Evolutionary conservation across 2,329 filamentous ascomycete species (phyloP).

Genomic region (Trichoderma arundinaceum): DNA sequence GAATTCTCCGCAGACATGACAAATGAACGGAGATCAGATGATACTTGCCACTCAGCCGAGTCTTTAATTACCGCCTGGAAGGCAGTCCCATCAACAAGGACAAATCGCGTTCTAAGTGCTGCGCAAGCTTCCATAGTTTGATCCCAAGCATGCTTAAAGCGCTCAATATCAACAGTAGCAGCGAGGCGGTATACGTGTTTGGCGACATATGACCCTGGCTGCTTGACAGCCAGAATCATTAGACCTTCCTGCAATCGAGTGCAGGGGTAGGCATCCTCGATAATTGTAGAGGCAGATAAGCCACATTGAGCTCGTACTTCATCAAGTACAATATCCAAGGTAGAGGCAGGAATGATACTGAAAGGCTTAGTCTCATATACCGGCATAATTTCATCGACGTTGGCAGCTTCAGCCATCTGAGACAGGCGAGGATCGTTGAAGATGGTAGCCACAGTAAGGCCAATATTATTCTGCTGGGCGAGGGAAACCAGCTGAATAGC

Average conservation of each 20-base stretch:
- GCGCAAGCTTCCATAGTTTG: constrained; percentile 32
- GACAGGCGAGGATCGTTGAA: constrained; percentile 29
- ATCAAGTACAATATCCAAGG: background rate
- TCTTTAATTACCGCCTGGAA: constrained; percentile 33
- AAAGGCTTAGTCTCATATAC: constrained; percentile 29
- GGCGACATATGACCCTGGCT: constrained; percentile 36
- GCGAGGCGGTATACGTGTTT: constrained; percentile 34
- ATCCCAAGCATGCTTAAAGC: constrained; percentile 35
- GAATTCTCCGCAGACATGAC: constrained; percentile 18
- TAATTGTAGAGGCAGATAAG: background rate
- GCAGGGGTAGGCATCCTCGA: constrained; percentile 45
- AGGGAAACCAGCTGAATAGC: constrained; percentile 25
- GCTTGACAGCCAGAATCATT: constrained; percentile 38
- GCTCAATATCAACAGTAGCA: constrained; percentile 18
- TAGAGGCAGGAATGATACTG: constrained; percentile 9
- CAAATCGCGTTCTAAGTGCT: constrained; percentile 36
- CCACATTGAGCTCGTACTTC: constrained; percentile 20
- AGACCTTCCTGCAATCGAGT: constrained; percentile 48
- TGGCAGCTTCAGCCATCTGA: constrained; percentile 25
- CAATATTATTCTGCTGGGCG: constrained; percentile 21
- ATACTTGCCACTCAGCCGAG: constrained; percentile 5
- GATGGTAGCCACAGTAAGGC: constrained; percentile 25
- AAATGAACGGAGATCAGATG: constrained; percentile 18
- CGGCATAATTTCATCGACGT: constrained; percentile 16
- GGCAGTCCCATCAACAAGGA: constrained; percentile 30